Conservation (phyloP, 352 stramenopile species). For the Phytophthora hybrid region DNA sequence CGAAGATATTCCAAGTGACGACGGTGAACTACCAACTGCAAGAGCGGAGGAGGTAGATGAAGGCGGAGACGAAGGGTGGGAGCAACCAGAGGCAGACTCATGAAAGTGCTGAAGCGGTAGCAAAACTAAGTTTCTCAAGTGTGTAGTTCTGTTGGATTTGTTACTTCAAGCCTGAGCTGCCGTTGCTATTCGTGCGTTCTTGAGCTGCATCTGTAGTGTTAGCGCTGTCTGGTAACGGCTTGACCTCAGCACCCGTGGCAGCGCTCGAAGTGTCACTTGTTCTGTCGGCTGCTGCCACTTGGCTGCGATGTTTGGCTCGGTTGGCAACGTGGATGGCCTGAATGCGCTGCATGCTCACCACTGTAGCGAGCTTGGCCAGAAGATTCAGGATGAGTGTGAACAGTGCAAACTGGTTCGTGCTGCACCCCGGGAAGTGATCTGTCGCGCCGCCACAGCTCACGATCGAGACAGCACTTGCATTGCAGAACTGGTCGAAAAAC, state of each 20-base stretch:
- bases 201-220: constrained; percentile 5
- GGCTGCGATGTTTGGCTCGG: constrained; percentile 29
- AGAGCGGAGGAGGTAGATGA: constrained; percentile 60
- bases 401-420: constrained; percentile 76
- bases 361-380: constrained; percentile 56
- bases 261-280: constrained; percentile 15
- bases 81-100: constrained; percentile 6
- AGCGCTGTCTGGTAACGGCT: constrained; percentile 17
- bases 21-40: constrained; percentile 23
- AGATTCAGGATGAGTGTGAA: constrained; percentile 71
- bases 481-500: constrained; percentile 83
- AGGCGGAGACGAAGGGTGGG: constrained; percentile 31
- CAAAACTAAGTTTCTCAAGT: background rate
- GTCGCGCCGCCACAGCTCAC: constrained; percentile 69
- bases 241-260: constrained; percentile 19
- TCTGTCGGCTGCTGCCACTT: constrained; percentile 8
- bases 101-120: background rate
- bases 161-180: constrained; percentile 12
- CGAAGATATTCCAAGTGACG: constrained; percentile 40
- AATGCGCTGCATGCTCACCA: constrained; percentile 57
- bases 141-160: background rate
- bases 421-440: constrained; percentile 73
- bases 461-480: constrained; percentile 63
- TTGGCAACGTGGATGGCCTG: constrained; percentile 33
- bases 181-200: constrained; percentile 12